Evolutionary conservation across 768 basidiomycete species (phyloP).

Genomic region (Suillus decipiens): DNA sequence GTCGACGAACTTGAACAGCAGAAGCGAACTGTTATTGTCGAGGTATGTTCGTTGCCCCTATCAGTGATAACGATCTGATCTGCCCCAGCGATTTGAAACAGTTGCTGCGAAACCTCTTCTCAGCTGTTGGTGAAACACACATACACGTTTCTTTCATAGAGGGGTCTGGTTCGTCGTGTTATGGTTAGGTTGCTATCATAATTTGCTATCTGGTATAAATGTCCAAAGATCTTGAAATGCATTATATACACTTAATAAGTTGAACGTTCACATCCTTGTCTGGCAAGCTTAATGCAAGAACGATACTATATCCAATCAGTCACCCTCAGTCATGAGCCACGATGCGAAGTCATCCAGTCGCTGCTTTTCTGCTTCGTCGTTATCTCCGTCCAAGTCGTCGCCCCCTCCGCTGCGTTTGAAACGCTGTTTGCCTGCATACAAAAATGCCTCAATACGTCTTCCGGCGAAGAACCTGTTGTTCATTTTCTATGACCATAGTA

Average conservation of each 20-base stretch:
- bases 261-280: neutral
- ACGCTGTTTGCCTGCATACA: slow-evolving; percentile 80
- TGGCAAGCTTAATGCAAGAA: neutral
- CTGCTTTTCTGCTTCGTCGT: slow-evolving; percentile 76
- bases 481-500: slow-evolving; percentile 70
- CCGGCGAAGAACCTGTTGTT: slow-evolving; percentile 90
- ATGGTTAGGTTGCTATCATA: slow-evolving; percentile 2
- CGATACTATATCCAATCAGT: slow-evolving; percentile 36
- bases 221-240: slow-evolving; percentile 1
- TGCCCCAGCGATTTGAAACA: slow-evolving; percentile 66
- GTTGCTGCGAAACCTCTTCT: slow-evolving; percentile 69
- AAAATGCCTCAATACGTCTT: slow-evolving; percentile 74
- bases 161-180: neutral
- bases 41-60: slow-evolving; percentile 48
- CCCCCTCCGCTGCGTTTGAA: slow-evolving; percentile 75
- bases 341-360: slow-evolving; percentile 85
- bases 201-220: slow-evolving; percentile 6
- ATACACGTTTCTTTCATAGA: neutral
- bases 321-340: slow-evolving; percentile 84
- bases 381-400: slow-evolving; percentile 63
- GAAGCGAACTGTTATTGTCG: slow-evolving; percentile 66
- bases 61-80: slow-evolving; percentile 5
- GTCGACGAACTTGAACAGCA: slow-evolving; percentile 38
- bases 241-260: slow-evolving; percentile 3
- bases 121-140: slow-evolving; percentile 59